phyloP scores from a whole-genome alignment of 352 stramenopile genomes.

The Pythium plurisporium region DNA sequence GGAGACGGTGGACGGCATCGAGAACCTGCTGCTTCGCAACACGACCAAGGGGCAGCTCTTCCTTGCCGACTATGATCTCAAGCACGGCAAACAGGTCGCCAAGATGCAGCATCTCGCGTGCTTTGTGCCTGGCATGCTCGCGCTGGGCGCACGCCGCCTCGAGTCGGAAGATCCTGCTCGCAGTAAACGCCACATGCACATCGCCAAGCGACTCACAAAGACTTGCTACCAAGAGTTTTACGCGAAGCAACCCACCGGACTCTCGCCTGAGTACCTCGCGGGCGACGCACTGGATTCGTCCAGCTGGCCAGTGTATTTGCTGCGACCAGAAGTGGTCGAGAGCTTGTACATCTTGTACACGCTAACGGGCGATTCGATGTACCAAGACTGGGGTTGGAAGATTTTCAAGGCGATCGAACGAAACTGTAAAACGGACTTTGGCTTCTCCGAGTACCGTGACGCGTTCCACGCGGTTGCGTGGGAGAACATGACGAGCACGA shows the following conservation, averaged over 20 bases:
- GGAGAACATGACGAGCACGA: conserved; percentile 5
- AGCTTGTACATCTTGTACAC: conserved; percentile 95
- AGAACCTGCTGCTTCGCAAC: conserved; percentile 83
- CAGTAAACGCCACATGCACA: conserved; percentile 72
- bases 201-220: conserved; percentile 87
- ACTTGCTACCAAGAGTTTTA: conserved; percentile 95
- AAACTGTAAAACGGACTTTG: conserved; percentile 87
- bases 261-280: conserved; percentile 82
- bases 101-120: conserved; percentile 97
- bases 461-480: conserved; percentile 21
- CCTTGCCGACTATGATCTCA: conserved; percentile 48
- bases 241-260: conserved; percentile 80
- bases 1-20: conserved; percentile 90
- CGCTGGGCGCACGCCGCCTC: conserved; percentile 59
- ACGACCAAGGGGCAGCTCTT: conserved; percentile 56
- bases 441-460: conserved; percentile 77
- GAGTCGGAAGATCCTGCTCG: conserved; percentile 41
- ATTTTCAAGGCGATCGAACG: conserved; percentile 93
- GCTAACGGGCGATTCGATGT: conserved; percentile 92
- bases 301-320: background rate
- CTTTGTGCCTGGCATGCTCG: conserved; percentile 93
- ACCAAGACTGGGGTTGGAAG: conserved; percentile 95
- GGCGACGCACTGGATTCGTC: background rate
- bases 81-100: no score
- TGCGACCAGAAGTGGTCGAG: conserved; percentile 96